Evolutionary conservation across 169 alveolate species (phyloP).

Genomic region (Plasmodium vivax): DNA sequence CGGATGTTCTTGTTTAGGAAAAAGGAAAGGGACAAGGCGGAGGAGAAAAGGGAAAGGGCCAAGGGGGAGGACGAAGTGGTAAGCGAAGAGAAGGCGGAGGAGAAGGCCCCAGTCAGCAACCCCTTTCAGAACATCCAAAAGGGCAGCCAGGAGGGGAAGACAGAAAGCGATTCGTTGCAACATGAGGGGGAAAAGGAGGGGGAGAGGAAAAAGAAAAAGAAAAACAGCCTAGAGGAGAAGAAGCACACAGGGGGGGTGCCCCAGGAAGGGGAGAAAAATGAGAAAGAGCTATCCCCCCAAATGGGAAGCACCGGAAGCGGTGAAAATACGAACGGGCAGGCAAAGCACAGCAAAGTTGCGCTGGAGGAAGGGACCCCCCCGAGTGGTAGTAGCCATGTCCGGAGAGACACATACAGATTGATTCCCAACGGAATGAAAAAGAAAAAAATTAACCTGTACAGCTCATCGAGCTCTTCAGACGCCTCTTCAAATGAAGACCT

Average conservation of each 20-base stretch:
- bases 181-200: constrained; percentile 3
- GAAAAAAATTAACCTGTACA: constrained; percentile 1
- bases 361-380: neutral
- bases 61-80: neutral
- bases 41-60: neutral
- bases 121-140: constrained; percentile 61
- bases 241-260: neutral
- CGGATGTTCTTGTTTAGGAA: constrained; percentile 16
- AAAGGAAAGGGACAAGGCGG: neutral
- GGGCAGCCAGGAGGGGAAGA: constrained; percentile 11
- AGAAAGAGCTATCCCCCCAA: neutral
- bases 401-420: neutral
- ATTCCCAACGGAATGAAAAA: neutral
- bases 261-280: neutral
- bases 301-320: neutral
- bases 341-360: neutral
- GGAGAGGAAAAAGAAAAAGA: neutral
- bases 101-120: constrained; percentile 17
- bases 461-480: neutral
- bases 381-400: neutral
- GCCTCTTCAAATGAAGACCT: neutral
- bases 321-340: neutral
- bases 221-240: neutral
- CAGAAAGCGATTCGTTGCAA: constrained; percentile 7
- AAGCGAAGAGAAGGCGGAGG: neutral